phyloP scores from a whole-genome alignment of 2,329 filamentous ascomycete genomes.

The Colletotrichum gigasporum region DNA sequence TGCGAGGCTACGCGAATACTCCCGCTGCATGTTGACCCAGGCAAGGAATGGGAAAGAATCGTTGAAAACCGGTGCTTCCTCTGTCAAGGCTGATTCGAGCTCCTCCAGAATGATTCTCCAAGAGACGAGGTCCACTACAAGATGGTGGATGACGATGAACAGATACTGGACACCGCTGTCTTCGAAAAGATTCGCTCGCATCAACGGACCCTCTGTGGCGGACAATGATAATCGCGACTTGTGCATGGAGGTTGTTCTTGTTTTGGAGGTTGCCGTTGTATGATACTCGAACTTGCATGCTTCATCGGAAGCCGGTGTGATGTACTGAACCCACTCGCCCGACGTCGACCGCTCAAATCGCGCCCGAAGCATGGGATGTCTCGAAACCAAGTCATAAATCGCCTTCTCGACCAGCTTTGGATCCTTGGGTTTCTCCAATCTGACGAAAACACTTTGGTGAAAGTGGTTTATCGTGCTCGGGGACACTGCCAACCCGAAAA shows the following conservation, averaged over 20 bases:
- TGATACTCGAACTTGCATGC: not conserved
- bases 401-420: not conserved
- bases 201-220: constrained; percentile 29
- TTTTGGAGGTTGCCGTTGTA: not conserved
- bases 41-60: not conserved
- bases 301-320: not conserved
- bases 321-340: constrained; percentile 7
- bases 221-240: constrained; percentile 14
- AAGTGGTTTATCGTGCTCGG: not conserved
- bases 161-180: constrained; percentile 34
- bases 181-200: constrained; percentile 33
- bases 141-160: constrained; percentile 46
- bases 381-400: constrained; percentile 2
- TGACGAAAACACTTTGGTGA: constrained; percentile 12
- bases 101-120: constrained; percentile 56
- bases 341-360: not conserved
- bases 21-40: not conserved
- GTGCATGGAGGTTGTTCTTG: not conserved
- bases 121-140: constrained; percentile 54
- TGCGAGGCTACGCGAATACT: not conserved
- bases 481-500: not conserved
- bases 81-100: constrained; percentile 40
- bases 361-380: constrained; percentile 22
- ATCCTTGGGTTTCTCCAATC: not conserved
- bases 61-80: not conserved